Evolutionary conservation across 441 rosid species (phyloP).

Genomic region (Gossypium schwendimanii): DNA sequence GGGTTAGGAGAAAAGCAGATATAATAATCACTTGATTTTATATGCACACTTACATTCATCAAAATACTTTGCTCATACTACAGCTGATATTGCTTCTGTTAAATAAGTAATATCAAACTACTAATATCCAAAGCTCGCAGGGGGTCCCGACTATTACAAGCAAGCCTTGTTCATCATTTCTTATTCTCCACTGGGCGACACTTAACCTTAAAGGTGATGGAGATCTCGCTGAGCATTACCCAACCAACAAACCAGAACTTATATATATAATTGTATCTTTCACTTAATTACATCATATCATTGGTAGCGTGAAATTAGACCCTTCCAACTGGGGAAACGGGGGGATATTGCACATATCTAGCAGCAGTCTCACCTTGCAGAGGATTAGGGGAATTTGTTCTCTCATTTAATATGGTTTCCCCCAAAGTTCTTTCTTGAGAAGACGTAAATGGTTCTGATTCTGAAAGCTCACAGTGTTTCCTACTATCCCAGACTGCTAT

Average conservation of each 20-base stretch:
- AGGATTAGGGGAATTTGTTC: slow-evolving; percentile 31
- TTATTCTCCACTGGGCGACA: slow-evolving; percentile 10
- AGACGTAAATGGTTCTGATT: slow-evolving; percentile 17
- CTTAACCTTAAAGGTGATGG: neutral
- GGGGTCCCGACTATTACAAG: neutral
- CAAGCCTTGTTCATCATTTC: slow-evolving; percentile 1
- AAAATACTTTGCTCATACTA: slow-evolving; percentile 6
- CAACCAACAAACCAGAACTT: slow-evolving; percentile 13
- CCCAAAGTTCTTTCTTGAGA: slow-evolving; percentile 28
- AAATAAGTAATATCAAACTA: slow-evolving; percentile 15
- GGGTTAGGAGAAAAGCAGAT: slow-evolving; percentile 4
- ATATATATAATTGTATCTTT: neutral
- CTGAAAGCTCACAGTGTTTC: slow-evolving; percentile 28
- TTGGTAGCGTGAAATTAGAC: slow-evolving; percentile 31
- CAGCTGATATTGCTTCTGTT: slow-evolving; percentile 18
- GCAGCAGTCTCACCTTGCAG: slow-evolving; percentile 37
- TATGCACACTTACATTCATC: slow-evolving; percentile 37
- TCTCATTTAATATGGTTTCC: slow-evolving; percentile 31
- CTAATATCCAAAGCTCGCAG: slow-evolving; percentile 1
- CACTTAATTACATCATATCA: slow-evolving; percentile 16
- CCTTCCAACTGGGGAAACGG: slow-evolving; percentile 70
- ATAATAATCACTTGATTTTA: slow-evolving; percentile 1
- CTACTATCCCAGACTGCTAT: slow-evolving; percentile 65
- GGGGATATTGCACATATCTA: slow-evolving; percentile 57
- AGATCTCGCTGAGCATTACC: slow-evolving; percentile 4